phyloP scores from a whole-genome alignment of 2,329 filamentous ascomycete species.

The Pestalotiopsis sp. region DNA sequence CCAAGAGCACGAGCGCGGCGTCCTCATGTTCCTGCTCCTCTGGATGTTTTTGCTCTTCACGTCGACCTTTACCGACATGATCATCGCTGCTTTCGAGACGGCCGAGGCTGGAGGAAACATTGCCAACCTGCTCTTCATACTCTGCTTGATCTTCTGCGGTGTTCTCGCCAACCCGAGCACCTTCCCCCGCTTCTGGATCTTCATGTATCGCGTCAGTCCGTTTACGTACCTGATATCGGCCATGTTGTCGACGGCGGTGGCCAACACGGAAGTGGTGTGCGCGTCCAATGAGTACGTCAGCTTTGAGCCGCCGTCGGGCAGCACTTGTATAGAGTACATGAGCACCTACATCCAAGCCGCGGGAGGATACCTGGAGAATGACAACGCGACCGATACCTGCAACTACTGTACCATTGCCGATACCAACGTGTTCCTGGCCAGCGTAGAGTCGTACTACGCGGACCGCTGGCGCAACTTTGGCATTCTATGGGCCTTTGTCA shows the following conservation, averaged over 20 bases:
- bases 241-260: conserved; percentile 62
- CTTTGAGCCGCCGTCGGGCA: conserved; percentile 54
- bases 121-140: conserved; percentile 69
- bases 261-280: conserved; percentile 59
- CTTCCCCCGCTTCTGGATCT: conserved; percentile 71
- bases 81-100: conserved; percentile 71
- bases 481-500: conserved; percentile 50
- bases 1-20: conserved; percentile 65
- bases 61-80: conserved; percentile 73
- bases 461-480: conserved; percentile 55
- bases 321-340: conserved; percentile 58
- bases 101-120: conserved; percentile 74
- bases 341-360: conserved; percentile 38
- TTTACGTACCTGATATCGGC: conserved; percentile 71
- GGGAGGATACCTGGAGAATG: conserved; percentile 45
- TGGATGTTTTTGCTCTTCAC: conserved; percentile 75
- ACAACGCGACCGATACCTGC: conserved; percentile 40
- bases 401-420: conserved; percentile 35
- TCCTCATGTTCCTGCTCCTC: conserved; percentile 74
- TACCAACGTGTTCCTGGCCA: conserved; percentile 34
- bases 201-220: conserved; percentile 70
- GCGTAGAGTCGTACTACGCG: conserved; percentile 41
- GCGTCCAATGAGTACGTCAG: conserved; percentile 60
- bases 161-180: conserved; percentile 61
- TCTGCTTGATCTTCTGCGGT: conserved; percentile 72